Evolutionary conservation across 768 basidiomycete genomes (phyloP).

Genomic region (Tubosaeta sp.): DNA sequence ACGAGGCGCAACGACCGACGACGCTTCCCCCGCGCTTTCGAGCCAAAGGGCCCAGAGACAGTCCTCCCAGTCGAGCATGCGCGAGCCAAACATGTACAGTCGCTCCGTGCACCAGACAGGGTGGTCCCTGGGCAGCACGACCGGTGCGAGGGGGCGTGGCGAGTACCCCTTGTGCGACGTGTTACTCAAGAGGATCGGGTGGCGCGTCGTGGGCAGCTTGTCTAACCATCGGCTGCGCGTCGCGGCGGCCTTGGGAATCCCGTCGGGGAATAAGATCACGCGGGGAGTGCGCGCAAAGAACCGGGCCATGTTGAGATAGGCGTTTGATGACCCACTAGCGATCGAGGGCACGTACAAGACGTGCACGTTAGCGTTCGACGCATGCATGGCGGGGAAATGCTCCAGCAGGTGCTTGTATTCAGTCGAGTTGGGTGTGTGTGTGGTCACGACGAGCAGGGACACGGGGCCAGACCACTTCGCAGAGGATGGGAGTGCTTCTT

Average conservation of each 20-base stretch:
- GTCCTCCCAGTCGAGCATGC: conserved; percentile 54
- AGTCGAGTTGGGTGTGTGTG: conserved; percentile 26
- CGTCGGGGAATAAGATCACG: conserved; percentile 52
- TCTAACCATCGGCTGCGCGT: conserved; percentile 19
- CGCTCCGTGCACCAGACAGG: conserved; percentile 62
- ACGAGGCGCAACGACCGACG: conserved; percentile 14
- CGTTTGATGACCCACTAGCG: conserved; percentile 42
- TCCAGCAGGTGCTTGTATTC: conserved; percentile 18
- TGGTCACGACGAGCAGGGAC: conserved; percentile 45
- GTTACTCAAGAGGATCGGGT: conserved; percentile 29
- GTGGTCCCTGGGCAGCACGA: conserved; percentile 41
- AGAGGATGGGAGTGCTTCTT: conserved; percentile 34
- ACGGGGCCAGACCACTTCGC: conserved; percentile 46
- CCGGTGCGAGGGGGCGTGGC: conserved; percentile 41
- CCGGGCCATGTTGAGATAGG: conserved; percentile 60
- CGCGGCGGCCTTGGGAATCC: conserved; percentile 20
- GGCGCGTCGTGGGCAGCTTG: conserved; percentile 3
- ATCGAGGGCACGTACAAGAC: conserved; percentile 40
- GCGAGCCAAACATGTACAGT: conserved; percentile 41
- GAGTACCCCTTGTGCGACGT: conserved; percentile 33
- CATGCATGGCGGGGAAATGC: conserved; percentile 3
- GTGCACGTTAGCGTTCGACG: conserved; percentile 39
- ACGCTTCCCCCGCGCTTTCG: conserved; percentile 44
- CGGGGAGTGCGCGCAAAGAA: conserved; percentile 47
- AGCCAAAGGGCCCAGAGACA: conserved; percentile 66